These are phyloP conservation scores for Lotmaria passim DNA, from an alignment of 208 protist species.

Conservation along the genomic window DNA sequence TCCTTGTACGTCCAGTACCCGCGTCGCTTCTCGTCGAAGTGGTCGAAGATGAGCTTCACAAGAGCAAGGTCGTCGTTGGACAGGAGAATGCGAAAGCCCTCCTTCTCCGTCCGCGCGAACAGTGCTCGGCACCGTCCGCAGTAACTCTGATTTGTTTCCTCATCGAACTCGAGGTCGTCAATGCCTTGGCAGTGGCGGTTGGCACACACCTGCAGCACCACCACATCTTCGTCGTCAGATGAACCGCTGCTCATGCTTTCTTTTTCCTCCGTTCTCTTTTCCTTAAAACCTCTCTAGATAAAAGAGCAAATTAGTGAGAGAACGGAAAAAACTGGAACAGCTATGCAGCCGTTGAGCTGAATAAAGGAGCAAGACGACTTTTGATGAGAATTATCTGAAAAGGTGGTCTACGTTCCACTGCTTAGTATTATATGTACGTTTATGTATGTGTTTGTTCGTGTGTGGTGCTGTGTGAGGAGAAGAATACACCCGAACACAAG, in stretches of 20 bases:
- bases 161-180: constrained; percentile 78
- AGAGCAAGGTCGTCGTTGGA: constrained; percentile 56
- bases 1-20: constrained; percentile 74
- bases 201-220: constrained; percentile 80
- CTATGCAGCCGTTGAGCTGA: too few relatives aligned
- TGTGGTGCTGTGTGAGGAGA: background rate
- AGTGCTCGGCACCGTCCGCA: constrained; percentile 71
- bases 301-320: background rate
- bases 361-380: too few relatives aligned
- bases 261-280: background rate
- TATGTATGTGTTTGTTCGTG: too few relatives aligned
- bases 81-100: constrained; percentile 79
- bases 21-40: constrained; percentile 50
- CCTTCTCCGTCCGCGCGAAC: constrained; percentile 60
- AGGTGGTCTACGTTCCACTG: too few relatives aligned
- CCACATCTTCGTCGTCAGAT: constrained; percentile 78
- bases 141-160: constrained; percentile 73
- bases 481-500: too few relatives aligned
- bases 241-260: constrained; percentile 37
- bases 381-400: too few relatives aligned
- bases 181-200: constrained; percentile 74
- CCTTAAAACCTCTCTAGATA: background rate
- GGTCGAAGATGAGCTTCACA: constrained; percentile 68
- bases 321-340: too few relatives aligned
- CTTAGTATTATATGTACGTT: too few relatives aligned